These are phyloP conservation scores for Stylonectria norvegica DNA, from an alignment of 2,329 filamentous ascomycete species.

Conservation along the genomic window DNA sequence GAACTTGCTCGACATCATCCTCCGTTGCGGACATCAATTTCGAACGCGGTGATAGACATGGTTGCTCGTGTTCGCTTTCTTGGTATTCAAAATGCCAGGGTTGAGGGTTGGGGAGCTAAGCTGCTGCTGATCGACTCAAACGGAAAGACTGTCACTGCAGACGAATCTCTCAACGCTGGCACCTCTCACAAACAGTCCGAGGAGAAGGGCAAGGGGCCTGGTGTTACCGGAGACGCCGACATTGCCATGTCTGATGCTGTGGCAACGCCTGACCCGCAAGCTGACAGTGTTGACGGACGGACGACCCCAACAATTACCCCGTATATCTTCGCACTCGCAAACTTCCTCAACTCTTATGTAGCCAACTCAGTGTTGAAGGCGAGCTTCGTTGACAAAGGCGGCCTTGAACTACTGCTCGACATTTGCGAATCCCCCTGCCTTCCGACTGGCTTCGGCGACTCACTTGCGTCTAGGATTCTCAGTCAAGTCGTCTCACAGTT, in stretches of 20 bases:
- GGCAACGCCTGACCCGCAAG: constrained; percentile 10
- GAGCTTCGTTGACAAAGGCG: constrained; percentile 73
- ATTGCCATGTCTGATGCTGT: constrained; percentile 63
- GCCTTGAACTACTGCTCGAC: constrained; percentile 79
- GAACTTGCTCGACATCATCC: constrained; percentile 94
- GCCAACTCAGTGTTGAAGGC: constrained; percentile 69
- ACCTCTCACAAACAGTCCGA: constrained; percentile 24
- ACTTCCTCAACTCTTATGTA: constrained; percentile 73
- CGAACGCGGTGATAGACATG: constrained; percentile 86
- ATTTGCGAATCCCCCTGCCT: constrained; percentile 79
- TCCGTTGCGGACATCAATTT: constrained; percentile 71
- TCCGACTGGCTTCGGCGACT: constrained; percentile 58
- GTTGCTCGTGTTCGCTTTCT: constrained; percentile 75
- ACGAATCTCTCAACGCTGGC: constrained; percentile 48
- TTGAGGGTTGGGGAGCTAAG: constrained; percentile 72
- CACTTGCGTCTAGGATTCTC: constrained; percentile 65
- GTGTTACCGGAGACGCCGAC: constrained; percentile 44
- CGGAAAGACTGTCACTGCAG: constrained; percentile 50
- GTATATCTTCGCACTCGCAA: constrained; percentile 72
- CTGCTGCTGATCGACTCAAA: constrained; percentile 61
- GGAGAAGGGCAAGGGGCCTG: constrained; percentile 39
- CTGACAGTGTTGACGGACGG: constrained; percentile 13
- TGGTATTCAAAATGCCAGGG: constrained; percentile 65
- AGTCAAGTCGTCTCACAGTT: constrained; percentile 72
- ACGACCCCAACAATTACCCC: constrained; percentile 47